Base-by-base conservation (phyloP, 176 grass and related monocot species). In the Dendrocalamus sinicus region DNA sequence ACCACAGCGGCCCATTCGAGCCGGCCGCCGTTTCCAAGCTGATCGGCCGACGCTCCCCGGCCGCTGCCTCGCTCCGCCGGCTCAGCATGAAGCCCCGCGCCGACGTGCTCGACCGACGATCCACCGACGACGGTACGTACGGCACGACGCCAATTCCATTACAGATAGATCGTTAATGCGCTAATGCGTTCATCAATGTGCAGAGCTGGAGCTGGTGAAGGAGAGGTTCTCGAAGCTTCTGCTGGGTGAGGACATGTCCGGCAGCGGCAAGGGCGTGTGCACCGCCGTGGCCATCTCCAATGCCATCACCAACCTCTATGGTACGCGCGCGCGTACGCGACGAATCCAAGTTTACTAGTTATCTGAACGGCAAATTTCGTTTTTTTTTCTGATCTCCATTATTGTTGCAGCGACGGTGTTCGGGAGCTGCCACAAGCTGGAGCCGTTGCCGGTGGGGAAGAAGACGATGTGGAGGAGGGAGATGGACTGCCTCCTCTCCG, bases 281-380 rank as follows among this genome's bases (percentile, higher is more conserved):
- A 91, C 93, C 26, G 96, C 96, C 69, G 96, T 91, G 26, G 93
- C 96, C 77, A 93, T 98, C 66, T 98, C 96, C 75, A 98, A 98
- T 70, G 93, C 96, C 88, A 95, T 98, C 72, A 98, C 96, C 83
- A 98, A 98, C 86, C 93, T 98, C 37, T 98, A 98, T 82, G 96
- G 94, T 97, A 92, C 26, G 26, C 3, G 23, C 40, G 30, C 54
- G 20, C 26, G 26, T 1, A 43, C 40, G 30, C 54, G 23, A 58
- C 24, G 67, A 32, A 46, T 16, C 22, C 51, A 81, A n/a, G 45
- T 84, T 20, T 13, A 6, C 10, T 52, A 44, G 63, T 39, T 10
- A 61, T 58, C 5, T 62, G 16, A 40, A 30, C 39, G 12, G 11
- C 10, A 63, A 63, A 63, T 13, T 9, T 41, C 39, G 54, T 7